Evolutionary conservation across 192 early-diverging fungal species (phyloP), one percentile per base, ranked within the genome.

Genomic region (Coemansia sp.): DNA sequence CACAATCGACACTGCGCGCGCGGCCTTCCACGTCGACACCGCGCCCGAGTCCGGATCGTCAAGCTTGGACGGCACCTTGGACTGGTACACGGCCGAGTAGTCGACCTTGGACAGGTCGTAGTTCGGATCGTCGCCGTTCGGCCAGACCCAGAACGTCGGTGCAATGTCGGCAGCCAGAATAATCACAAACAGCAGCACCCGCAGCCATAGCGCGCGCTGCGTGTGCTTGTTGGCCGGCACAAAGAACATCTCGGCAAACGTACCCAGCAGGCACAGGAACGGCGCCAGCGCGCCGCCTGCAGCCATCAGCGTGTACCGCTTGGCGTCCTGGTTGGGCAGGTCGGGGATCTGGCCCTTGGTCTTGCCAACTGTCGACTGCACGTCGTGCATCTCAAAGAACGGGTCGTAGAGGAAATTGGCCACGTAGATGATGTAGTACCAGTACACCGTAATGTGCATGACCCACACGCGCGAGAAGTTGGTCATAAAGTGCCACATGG

Each of bases 391-490:
- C 62, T 78, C 75, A 51, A 78, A 78, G 42, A 67, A 63, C 27
- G 75, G 75, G 52, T 78, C 78, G 68, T 88, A 87, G 15, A 90
- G 32, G 50, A 85, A 85, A 30, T 82, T 79, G 10, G 83, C 82
- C 42, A 85, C 83, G 32, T 82, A 85, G 57, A 82, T 82, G 19
- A 87, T 87, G 75, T 87, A 90, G 71, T 88, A 88, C 80, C 83
- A 90, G 64, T 86, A 90, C 8, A 84, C 63, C 2, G 82, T 79
- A 32, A 92, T 61, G 58, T 92, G 87, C 64, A 92, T 85, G 51
- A 92, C 85, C 90, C 90, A 92, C 21, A 90, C 79, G 21, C 90
- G 88, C 26, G 85, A 84, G 47, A 92, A 90, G 71, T 90, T 92
- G 72, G 84, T 83, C 58, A 85, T 81, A 20, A 87, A 67, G 79